Base-by-base conservation (phyloP, 2,329 filamentous ascomycete genomes). In the Nemania serpens region DNA sequence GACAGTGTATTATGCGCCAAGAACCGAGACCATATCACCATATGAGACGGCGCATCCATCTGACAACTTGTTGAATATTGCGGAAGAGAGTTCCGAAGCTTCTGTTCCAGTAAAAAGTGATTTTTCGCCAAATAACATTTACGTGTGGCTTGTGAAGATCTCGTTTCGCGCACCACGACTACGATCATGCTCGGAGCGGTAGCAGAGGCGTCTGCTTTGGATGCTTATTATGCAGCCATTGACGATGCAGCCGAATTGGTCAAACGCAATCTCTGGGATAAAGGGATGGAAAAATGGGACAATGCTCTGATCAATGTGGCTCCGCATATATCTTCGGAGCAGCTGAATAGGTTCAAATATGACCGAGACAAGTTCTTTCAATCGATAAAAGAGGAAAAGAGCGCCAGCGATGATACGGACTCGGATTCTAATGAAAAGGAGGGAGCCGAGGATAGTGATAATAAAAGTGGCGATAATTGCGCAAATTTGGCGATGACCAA, bases 201-300 rank as follows among this genome's bases (percentile, higher is more conserved):
- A 39, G 41, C 18, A 12, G 55, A 53, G 42, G 20, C 39, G 9
- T 11, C 18, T 41, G 47, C 48, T 5, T 42, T 53, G 9, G 48
- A 47, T 33, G 20, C 15, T 34, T 58, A 58, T 58, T 47, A 53
- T 13, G 4, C 20, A n/a, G 41, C 18, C 5, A 36, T 11, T 39
- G 18, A 41, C 3, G 12, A 33, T 17, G 55, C 55, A 2, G 41
- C 34, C 52, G 10, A 47, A 39, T 42, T 52, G 15, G 6, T 53
- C 20, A 22, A 13, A 34, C 33, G 34, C 7, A 58, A 58, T 12
- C 13, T 58, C n/a, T 1, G 5, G 3, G 41, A 47, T 12, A 2
- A 33, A n/a, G 55, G 55, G 2, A 39, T 52, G 15, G 20, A 13
- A 4, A 47, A n/a, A 13, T 58, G 55, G 55, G 42, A 53, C 0